These are phyloP conservation scores for Tricholoma terreum DNA, from an alignment of 768 basidiomycete species.

Conservation along the genomic window DNA sequence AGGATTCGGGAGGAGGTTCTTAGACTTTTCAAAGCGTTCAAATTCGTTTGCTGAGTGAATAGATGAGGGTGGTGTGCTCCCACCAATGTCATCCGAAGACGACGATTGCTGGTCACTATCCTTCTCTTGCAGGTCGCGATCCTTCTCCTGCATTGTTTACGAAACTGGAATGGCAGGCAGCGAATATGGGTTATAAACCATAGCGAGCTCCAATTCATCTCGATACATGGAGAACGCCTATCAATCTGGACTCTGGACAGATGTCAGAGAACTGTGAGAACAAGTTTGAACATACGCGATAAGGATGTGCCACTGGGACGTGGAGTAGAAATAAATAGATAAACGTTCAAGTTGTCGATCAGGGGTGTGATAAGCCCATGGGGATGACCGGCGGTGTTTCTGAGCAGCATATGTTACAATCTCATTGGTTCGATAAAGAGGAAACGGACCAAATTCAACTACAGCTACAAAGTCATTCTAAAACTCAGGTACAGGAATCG, in stretches of 20 bases:
- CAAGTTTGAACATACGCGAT: too few relatives aligned
- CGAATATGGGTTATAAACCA: not conserved
- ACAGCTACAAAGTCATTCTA: not conserved
- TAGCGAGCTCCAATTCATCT: not conserved
- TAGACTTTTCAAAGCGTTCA: not conserved
- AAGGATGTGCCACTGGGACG: too few relatives aligned
- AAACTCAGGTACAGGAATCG: conserved; percentile 25
- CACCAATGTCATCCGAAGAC: not conserved
- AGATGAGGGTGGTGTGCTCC: not conserved
- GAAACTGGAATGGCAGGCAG: not conserved
- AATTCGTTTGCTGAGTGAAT: not conserved
- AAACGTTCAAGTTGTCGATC: too few relatives aligned
- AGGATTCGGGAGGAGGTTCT: not conserved
- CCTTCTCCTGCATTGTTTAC: not conserved
- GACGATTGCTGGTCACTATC: not conserved
- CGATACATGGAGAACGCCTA: too few relatives aligned
- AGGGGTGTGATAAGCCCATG: too few relatives aligned
- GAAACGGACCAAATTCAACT: not conserved
- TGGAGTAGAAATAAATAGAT: too few relatives aligned
- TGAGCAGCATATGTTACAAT: not conserved
- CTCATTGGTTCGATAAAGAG: not conserved
- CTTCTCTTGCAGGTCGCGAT: not conserved
- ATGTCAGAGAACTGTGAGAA: too few relatives aligned
- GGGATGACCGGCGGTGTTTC: too few relatives aligned
- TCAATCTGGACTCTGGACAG: too few relatives aligned